Base-by-base conservation (phyloP, 1,284 basidiomycete genomes). In the Tylopilus microsporus region DNA sequence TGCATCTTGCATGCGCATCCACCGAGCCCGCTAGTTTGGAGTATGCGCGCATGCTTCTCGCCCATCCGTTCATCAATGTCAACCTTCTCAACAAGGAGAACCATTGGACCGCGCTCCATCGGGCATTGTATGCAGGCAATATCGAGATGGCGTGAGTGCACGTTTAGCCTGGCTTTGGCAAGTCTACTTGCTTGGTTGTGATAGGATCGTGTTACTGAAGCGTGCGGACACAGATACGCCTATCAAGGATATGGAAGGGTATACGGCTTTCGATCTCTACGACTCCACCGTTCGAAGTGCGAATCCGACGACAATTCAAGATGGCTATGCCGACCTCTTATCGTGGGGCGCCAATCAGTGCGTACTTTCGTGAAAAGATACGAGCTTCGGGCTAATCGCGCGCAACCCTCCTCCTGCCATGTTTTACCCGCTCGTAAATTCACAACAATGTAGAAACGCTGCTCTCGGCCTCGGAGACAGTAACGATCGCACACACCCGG, bases 191-290 rank as follows among this genome's bases (percentile, higher is more conserved):
- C 45, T 12, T 11, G 19, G 9, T 16, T 10, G 11, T 8, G n/a
- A 3, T 63, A 87, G 88, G 11, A 77, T 92, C 49, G 76, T 94
- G 18, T 78, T 99, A 8, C 76, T 94, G 46, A 84, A 87, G 61
- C 83, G 87, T 42, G 66, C 79, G 34, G 92, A 96, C 67, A 85
- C 85, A 19, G 93, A 98, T 68, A 74, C 79, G 0, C 76, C 82
- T 2, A 66, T 93, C 58, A 94, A 93, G 72, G 97, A 99, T 68
- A 71, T 78, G 42, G 96, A 98, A 68, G 96, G 94, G 1, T 88
- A 97, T 71, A 94, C 92, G 0, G 86, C 94, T 0, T 95, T 95
- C 64, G 96, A 99, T 68, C 76, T 99, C 32, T 98, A 94, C 76
- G 98, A 98, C 68, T 87, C 89, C 5, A 96, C 93, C 0, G 78